These are phyloP conservation scores for Lactarius hatsudake DNA, from an alignment of 768 basidiomycete genomes.

Conservation along the genomic window DNA sequence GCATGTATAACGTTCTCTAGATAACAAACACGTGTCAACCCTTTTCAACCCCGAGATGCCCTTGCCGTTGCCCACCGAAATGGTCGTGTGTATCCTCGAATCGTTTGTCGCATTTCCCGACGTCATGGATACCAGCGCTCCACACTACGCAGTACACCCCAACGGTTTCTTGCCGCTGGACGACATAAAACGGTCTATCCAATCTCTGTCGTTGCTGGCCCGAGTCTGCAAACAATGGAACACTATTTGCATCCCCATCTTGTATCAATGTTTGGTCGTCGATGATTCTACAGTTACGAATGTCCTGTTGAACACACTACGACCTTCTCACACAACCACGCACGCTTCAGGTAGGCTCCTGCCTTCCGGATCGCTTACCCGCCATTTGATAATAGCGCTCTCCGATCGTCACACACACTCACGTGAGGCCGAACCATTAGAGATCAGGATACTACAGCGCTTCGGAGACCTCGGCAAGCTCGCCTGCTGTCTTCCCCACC, in stretches of 20 bases:
- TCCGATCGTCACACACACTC: constrained; percentile 10
- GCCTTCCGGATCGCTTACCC: constrained; percentile 14
- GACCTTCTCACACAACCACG: background rate
- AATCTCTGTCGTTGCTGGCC: background rate
- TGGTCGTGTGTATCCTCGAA: constrained; percentile 9
- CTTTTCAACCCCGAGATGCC: background rate
- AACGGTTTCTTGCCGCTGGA: constrained; percentile 1
- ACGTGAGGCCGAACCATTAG: background rate
- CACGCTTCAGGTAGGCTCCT: background rate
- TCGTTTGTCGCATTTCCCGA: constrained; percentile 7
- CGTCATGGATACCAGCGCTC: background rate
- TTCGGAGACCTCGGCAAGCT: constrained; percentile 19
- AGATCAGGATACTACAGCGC: constrained; percentile 4
- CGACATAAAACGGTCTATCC: constrained; percentile 10
- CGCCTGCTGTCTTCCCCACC: constrained; percentile 14
- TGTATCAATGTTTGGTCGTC: constrained; percentile 18
- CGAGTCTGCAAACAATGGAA: constrained; percentile 24
- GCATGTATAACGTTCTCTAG: background rate
- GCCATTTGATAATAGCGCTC: constrained; percentile 18
- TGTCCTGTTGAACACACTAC: constrained; percentile 8
- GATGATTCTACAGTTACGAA: background rate
- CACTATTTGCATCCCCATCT: constrained; percentile 8
- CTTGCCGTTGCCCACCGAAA: constrained; percentile 16
- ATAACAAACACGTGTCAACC: constrained; percentile 12
- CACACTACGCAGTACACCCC: background rate